Percentiles rank a stretch among this genome's conserved stretches.
phyloP scores from a whole-genome alignment of 2,329 filamentous ascomycete species.

The Colletotrichum paranaense region DNA sequence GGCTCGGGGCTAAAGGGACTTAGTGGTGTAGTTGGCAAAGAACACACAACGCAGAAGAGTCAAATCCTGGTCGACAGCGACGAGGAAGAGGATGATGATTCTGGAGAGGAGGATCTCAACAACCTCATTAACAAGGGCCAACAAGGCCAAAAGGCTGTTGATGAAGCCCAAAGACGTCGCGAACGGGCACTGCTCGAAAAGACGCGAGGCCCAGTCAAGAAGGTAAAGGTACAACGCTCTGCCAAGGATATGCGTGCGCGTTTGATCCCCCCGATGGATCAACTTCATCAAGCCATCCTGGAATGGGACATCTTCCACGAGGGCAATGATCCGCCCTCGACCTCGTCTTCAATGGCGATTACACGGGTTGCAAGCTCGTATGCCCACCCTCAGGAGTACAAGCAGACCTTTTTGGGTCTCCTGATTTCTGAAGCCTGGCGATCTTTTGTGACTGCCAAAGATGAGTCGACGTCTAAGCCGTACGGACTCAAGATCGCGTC shows the following conservation, averaged over 20 bases:
- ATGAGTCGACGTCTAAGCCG: slow-evolving; percentile 82
- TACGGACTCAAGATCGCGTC: slow-evolving; percentile 91
- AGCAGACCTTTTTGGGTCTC: slow-evolving; percentile 89
- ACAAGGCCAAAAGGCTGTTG: slow-evolving; percentile 59
- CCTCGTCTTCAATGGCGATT: slow-evolving; percentile 68
- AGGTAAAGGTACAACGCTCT: slow-evolving; percentile 82
- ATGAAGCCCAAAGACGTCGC: slow-evolving; percentile 59
- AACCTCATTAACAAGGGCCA: slow-evolving; percentile 60
- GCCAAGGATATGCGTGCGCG: slow-evolving; percentile 95
- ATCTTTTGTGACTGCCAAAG: slow-evolving; percentile 88
- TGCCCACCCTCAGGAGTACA: slow-evolving; percentile 80
- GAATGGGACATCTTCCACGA: slow-evolving; percentile 95
- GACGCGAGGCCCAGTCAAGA: slow-evolving; percentile 81
- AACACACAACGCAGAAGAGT: slow-evolving; percentile 78
- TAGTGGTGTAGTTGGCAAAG: slow-evolving; percentile 78
- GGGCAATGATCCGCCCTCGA: slow-evolving; percentile 85
- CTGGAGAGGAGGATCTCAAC: slow-evolving; percentile 61
- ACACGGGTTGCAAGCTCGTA: slow-evolving; percentile 83
- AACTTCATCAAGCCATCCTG: slow-evolving; percentile 86
- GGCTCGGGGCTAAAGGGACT: slow-evolving; percentile 82
- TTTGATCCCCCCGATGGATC: slow-evolving; percentile 87
- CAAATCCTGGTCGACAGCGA: slow-evolving; percentile 91
- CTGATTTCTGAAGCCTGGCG: slow-evolving; percentile 96
- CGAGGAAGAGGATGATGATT: slow-evolving; percentile 73
- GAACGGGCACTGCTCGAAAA: slow-evolving; percentile 63